These are phyloP conservation scores for Orbilia ellipsospora DNA, from an alignment of 2,329 filamentous ascomycete species.

Conservation along the genomic window DNA sequence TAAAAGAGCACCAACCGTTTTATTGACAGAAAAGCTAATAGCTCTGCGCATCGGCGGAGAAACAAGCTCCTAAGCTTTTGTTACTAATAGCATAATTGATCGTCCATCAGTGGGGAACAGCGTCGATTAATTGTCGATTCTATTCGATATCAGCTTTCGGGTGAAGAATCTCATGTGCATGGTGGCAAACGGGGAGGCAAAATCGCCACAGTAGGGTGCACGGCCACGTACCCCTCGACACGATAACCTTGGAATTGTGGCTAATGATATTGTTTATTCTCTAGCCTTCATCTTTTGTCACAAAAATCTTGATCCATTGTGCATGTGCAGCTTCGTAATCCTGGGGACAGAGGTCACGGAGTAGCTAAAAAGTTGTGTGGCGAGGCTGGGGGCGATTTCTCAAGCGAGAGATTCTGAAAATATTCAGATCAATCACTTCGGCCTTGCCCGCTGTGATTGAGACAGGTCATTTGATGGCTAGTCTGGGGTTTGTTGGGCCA, in stretches of 20 bases:
- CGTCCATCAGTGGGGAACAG: slow-evolving; percentile 11
- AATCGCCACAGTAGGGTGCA: slow-evolving; percentile 15
- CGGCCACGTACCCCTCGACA: slow-evolving; percentile 17
- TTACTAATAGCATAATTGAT: background rate
- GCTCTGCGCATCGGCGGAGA: background rate
- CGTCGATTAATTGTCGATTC: background rate
- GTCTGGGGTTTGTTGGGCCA: too few relatives aligned
- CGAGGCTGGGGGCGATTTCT: too few relatives aligned
- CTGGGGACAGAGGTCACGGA: too few relatives aligned
- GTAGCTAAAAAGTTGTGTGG: too few relatives aligned
- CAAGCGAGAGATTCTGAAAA: too few relatives aligned
- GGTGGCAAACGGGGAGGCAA: slow-evolving; percentile 15
- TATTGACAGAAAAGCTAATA: background rate
- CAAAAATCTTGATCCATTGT: too few relatives aligned
- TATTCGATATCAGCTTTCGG: background rate
- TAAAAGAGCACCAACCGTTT: background rate
- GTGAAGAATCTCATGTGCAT: background rate
- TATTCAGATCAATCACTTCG: too few relatives aligned
- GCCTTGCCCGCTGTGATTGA: too few relatives aligned
- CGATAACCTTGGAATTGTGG: background rate
- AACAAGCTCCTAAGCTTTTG: background rate
- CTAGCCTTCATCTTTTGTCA: too few relatives aligned
- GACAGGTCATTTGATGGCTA: too few relatives aligned
- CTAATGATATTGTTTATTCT: background rate
- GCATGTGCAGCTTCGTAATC: too few relatives aligned